These are phyloP conservation scores for Penicillium verhagenii DNA, from an alignment of 495 filamentous ascomycete genomes.

Conservation along the genomic window DNA sequence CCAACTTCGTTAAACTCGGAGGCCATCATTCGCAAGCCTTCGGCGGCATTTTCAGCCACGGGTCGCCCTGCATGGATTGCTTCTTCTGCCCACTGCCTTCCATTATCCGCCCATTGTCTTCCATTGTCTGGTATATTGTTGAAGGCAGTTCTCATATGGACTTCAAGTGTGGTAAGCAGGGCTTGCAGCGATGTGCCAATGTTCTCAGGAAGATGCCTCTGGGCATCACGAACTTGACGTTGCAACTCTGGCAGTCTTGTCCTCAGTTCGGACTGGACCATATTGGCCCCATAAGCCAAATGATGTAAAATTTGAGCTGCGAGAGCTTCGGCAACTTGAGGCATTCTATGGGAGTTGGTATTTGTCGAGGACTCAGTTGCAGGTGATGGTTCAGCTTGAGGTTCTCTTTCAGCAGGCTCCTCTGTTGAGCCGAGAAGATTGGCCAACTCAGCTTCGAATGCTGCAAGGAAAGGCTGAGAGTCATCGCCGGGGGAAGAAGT, in stretches of 20 bases:
- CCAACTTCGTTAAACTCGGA: conserved; percentile 46
- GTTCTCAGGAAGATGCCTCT: conserved; percentile 40
- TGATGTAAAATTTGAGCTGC: conserved; percentile 32
- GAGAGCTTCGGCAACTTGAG: conserved; percentile 30
- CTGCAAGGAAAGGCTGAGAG: conserved; percentile 42
- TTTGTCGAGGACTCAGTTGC: conserved; percentile 12
- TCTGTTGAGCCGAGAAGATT: conserved; percentile 36
- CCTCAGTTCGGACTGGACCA: conserved; percentile 37
- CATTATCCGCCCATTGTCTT: conserved; percentile 33
- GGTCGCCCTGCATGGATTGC: conserved; percentile 39
- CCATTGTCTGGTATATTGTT: conserved; percentile 43
- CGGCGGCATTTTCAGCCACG: conserved; percentile 40
- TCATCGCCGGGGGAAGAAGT: conserved; percentile 9
- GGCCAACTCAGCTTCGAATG: conserved; percentile 54
- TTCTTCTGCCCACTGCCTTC: conserved; percentile 34
- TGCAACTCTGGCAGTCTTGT: conserved; percentile 41
- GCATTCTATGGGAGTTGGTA: conserved; percentile 15
- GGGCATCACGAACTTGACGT: conserved; percentile 39
- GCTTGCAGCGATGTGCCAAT: conserved; percentile 39
- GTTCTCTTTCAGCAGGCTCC: conserved; percentile 17
- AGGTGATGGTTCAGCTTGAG: conserved; percentile 13
- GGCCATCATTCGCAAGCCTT: conserved; percentile 44
- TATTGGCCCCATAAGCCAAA: conserved; percentile 34
- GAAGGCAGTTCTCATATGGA: conserved; percentile 40
- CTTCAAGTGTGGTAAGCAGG: conserved; percentile 43